Evolutionary conservation across 2,329 filamentous ascomycete genomes (phyloP).

Genomic region (Aspergillus luchuensis): DNA sequence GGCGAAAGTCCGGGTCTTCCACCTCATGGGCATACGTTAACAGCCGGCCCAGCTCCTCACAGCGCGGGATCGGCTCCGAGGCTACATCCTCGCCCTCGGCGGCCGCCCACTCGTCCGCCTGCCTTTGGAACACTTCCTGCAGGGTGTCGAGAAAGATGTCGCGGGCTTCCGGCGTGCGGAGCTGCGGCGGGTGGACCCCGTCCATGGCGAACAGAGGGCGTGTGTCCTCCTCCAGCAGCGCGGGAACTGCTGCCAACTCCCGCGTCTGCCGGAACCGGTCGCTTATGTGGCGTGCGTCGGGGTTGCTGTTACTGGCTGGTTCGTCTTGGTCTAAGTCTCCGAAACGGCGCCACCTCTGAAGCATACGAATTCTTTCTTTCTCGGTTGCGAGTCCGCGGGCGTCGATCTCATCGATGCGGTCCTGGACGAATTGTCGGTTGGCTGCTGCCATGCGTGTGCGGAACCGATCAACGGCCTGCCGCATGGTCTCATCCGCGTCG

Average conservation of each 20-base stretch:
- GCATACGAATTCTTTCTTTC: not conserved
- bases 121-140: not conserved
- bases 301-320: too few species aligned
- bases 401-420: not conserved
- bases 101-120: constrained; percentile 1
- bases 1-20: not conserved
- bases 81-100: not conserved
- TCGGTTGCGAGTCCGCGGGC: not conserved
- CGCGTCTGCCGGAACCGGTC: too few species aligned
- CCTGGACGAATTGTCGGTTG: not conserved
- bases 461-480: not conserved
- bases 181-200: not conserved
- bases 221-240: not conserved
- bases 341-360: not conserved
- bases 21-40: not conserved
- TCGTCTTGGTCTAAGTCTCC: not conserved
- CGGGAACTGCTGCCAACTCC: not conserved
- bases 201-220: not conserved
- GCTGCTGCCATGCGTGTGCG: not conserved
- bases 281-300: too few species aligned
- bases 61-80: not conserved
- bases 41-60: not conserved
- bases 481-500: not conserved
- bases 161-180: not conserved
- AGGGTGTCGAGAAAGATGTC: not conserved